Evolutionary conservation across 148 eudicot species (phyloP).

Genomic region (Rhododendron vialii): DNA sequence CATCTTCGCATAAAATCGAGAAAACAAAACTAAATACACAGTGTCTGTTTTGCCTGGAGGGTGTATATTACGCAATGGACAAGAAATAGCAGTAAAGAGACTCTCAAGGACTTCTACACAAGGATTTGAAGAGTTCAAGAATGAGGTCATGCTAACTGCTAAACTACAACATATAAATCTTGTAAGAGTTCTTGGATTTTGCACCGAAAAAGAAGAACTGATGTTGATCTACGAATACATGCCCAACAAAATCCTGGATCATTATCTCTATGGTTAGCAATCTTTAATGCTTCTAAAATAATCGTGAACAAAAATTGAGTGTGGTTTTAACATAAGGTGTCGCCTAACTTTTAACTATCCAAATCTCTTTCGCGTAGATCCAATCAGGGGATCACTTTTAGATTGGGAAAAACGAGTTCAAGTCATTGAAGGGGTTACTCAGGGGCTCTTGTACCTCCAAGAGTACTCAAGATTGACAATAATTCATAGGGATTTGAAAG

Average conservation of each 20-base stretch:
- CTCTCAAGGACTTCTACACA: constrained; percentile 21
- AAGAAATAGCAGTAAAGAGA: constrained; percentile 22
- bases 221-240: constrained; percentile 8
- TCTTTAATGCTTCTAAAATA: not conserved
- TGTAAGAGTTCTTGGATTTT: constrained; percentile 31
- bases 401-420: no score
- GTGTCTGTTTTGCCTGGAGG: constrained; percentile 2
- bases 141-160: not conserved
- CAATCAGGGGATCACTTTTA: no score
- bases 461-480: no score
- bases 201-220: constrained; percentile 30
- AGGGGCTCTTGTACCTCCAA: no score
- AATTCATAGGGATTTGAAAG: no score
- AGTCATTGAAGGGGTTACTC: no score
- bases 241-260: constrained; percentile 17
- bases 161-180: constrained; percentile 29
- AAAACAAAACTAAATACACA: not conserved
- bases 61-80: constrained; percentile 26
- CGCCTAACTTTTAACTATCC: not conserved
- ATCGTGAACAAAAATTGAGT: not conserved
- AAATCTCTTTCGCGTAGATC: not conserved
- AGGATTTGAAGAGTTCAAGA: constrained; percentile 30
- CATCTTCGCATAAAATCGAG: not conserved
- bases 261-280: constrained; percentile 27
- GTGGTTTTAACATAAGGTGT: not conserved